Conservation (phyloP, 2,329 filamentous ascomycete species). For the Nothophoma quercina region DNA sequence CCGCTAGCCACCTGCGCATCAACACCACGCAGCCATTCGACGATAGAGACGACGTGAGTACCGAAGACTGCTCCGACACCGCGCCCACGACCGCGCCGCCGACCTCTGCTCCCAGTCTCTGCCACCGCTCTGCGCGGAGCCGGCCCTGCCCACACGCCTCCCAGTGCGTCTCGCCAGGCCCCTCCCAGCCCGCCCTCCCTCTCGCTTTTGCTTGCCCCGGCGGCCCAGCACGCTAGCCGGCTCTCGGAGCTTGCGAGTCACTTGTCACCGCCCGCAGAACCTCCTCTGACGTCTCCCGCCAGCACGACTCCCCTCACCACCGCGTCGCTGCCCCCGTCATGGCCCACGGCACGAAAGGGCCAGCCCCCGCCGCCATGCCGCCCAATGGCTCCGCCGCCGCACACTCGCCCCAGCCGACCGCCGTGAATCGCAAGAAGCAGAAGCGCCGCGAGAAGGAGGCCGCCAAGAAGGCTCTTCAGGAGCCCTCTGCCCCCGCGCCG, state of each 20-base stretch:
- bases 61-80: constrained; percentile 7
- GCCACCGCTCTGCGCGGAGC: constrained; percentile 13
- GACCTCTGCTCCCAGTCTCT: constrained; percentile 3
- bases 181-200: constrained; percentile 22
- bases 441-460: constrained; percentile 88
- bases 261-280: constrained; percentile 11
- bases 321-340: constrained; percentile 1
- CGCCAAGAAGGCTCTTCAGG: constrained; percentile 62
- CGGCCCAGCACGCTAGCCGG: constrained; percentile 15
- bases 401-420: constrained; percentile 49
- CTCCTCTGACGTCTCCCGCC: constrained; percentile 16
- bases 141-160: constrained; percentile 7
- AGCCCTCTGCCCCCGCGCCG: constrained; percentile 31
- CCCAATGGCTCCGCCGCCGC: constrained; percentile 52
- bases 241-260: constrained; percentile 25
- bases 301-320: constrained; percentile 1
- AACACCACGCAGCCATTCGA: constrained; percentile 7
- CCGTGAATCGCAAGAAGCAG: constrained; percentile 92
- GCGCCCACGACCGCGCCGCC: constrained; percentile 21
- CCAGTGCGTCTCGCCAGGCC: constrained; percentile 26
- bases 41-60: neutral
- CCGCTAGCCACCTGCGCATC: constrained; percentile 1
- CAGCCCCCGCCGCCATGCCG: constrained; percentile 32
- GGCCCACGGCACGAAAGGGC: constrained; percentile 12
- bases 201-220: constrained; percentile 22